Conservation (phyloP, 768 basidiomycete genomes). For the Mycena filopes region DNA sequence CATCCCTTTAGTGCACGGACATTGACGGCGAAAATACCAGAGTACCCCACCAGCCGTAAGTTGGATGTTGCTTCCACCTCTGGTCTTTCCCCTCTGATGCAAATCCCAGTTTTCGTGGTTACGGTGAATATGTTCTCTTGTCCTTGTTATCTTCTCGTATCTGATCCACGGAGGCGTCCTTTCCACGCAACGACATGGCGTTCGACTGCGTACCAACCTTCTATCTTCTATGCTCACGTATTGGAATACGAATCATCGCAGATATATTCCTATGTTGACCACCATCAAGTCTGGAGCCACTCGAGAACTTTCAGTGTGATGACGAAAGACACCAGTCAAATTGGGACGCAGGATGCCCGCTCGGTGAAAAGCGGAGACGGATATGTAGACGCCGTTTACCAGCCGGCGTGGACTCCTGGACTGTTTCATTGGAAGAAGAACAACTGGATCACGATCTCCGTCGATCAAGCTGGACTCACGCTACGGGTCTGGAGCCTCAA, state of each 20-base stretch:
- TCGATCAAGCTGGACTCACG: conserved; percentile 1
- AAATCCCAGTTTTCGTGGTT: conserved; percentile 13
- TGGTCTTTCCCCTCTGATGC: too few species aligned
- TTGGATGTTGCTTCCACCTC: not conserved
- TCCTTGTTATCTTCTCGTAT: not conserved
- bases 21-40: conserved; percentile 5
- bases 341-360: not conserved
- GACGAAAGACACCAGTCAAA: conserved; percentile 3
- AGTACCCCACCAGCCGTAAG: conserved; percentile 9
- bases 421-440: conserved; percentile 14
- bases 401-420: not conserved
- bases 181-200: not conserved
- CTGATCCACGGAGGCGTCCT: not conserved
- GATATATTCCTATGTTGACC: conserved; percentile 4
- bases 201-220: conserved; percentile 6
- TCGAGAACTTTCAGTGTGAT: conserved; percentile 8
- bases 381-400: conserved; percentile 21
- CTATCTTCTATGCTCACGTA: too few species aligned
- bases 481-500: conserved; percentile 13
- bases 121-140: not conserved
- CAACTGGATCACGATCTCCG: conserved; percentile 13
- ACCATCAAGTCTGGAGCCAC: conserved; percentile 8
- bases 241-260: too few species aligned
- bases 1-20: not conserved
- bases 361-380: conserved; percentile 20